Base-by-base conservation (phyloP, 768 basidiomycete genomes). In the Floccularia luteovirens region DNA sequence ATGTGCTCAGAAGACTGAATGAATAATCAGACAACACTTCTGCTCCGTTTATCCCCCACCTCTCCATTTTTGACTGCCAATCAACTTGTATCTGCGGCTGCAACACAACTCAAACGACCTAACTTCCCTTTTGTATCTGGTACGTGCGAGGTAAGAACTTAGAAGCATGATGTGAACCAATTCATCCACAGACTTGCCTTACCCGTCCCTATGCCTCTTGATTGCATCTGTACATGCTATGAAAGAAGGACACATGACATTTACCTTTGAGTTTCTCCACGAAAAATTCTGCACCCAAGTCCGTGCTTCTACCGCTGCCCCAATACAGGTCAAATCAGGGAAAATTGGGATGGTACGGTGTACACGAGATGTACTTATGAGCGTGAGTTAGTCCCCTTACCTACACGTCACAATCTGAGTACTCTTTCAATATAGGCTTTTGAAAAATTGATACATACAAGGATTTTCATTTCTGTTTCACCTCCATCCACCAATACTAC, bases 221-320 rank as follows among this genome's bases (percentile, higher is more conserved):
- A 82, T 98, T 43, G 85, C 92, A n/a, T 72, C 79, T 11, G 72
- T 80, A 51, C 93, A 96, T 53, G 70, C 79, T 3, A 63, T 78
- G 19, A 81, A 79, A 7, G 76, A 78, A 4, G 92, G 92, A 0
- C 82, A 91, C 43, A 70, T 83, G 14, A 63, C 64, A 11, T 80
- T 96, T 60, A 97, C 88, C 22, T 94, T 98, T 54, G 90, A 93
- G 51, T 90, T 93, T 81, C 72, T 94, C 5, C 72, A 84, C 45
- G 86, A 89, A 38, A 68, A 70, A 23, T 91, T 92, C 55, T 75
- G 78, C 16, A 74, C 80, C 45, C 84, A 88, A 59, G 72, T 85
- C 14, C 77, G 82, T 16, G 69, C 78, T 16, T 83, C 86, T 4
- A 68, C 70, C 7, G 75, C 81, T 5, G 85, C 86, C 0, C 88